Evolutionary conservation across 495 filamentous ascomycete species (phyloP), one percentile per base, ranked within the genome.

Genomic region (Apiosordaria backusii): DNA sequence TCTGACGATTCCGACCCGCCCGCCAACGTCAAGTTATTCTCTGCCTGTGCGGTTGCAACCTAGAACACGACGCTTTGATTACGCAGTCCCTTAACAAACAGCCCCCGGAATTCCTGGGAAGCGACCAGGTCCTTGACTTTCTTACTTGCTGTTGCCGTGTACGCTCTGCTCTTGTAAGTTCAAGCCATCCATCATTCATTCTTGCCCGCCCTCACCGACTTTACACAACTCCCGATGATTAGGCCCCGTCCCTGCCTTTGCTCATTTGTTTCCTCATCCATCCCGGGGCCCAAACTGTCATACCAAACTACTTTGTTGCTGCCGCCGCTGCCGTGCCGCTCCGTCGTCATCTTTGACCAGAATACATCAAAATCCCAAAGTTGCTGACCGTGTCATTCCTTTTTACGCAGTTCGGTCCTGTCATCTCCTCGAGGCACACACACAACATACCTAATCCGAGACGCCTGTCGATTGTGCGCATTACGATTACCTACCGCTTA

Each of bases 311-410:
- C 27, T 29, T 29, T 29, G 27, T 29, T 29, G 27, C 27, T 18
- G 35, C 35, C 10, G 35, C 35, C 35, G 35, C 35, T 15, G 35
- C 10, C 27, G 27, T 29, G 27, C 27, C 27, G 27, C 27, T 29
- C 27, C 27, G 27, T 29, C 27, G 27, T 29, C 35, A 25, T 59
- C 57, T 25, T 24, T 27, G 19, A 59, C 16, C 21, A 5, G 9
- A 27, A 59, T 24, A 59, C 19, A 24, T 23, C 22, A 27, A 59
- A 55, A 55, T 23, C 18, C 52, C 27, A 19, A 10, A 19, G 24
- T 23, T 29, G 27, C 59, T 61, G 59, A 61, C 59, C 59, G 59
- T 45, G 59, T 61, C 59, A 61, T 26, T 61, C 59, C 59, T 61
- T 61, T 55, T 45, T 59, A 4, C 59, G 27, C 59, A 61, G 59